A percentile compares a stretch with the other conserved stretches of the same genome.
phyloP scores from a whole-genome alignment of 495 filamentous ascomycete species.

The Aspergillus diversus region DNA sequence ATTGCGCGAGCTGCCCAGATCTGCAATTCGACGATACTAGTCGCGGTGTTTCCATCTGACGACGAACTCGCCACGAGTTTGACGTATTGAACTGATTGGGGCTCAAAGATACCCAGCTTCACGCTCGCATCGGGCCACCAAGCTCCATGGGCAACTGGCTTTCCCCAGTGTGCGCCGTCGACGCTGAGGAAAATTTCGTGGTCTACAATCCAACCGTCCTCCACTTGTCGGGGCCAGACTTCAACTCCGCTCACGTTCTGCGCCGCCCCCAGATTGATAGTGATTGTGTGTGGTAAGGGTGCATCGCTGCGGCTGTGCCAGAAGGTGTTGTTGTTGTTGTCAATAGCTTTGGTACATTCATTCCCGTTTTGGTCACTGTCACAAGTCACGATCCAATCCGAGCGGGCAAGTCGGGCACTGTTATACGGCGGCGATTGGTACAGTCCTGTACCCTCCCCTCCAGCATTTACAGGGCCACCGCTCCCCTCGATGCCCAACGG shows the following conservation, averaged over 20 bases:
- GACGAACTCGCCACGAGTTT: constrained; percentile 38
- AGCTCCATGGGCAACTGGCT: constrained; percentile 45
- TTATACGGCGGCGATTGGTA: constrained; percentile 1
- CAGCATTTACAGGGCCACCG: constrained; percentile 1
- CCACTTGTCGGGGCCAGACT: constrained; percentile 12
- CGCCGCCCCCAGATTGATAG: not conserved
- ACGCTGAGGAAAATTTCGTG: constrained; percentile 44
- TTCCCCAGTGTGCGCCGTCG: constrained; percentile 39
- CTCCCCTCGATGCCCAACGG: constrained; percentile 5
- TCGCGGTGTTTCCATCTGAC: constrained; percentile 23
- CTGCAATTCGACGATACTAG: constrained; percentile 37
- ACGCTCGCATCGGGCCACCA: constrained; percentile 45
- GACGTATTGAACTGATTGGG: constrained; percentile 43
- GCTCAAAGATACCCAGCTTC: constrained; percentile 45
- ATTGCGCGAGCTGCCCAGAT: constrained; percentile 25
- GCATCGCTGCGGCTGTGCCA: not conserved
- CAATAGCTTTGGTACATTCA: constrained; percentile 28
- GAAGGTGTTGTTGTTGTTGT: constrained; percentile 68
- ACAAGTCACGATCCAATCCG: constrained; percentile 3
- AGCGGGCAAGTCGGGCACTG: not conserved
- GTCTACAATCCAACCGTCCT: constrained; percentile 37
- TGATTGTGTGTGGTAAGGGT: not conserved
- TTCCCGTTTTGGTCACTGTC: not conserved
- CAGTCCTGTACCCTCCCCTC: constrained; percentile 4
- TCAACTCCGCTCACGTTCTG: not conserved